Evolutionary conservation across 1,284 basidiomycete genomes (phyloP).

Genomic region (Moesziomyces globuligerus): DNA sequence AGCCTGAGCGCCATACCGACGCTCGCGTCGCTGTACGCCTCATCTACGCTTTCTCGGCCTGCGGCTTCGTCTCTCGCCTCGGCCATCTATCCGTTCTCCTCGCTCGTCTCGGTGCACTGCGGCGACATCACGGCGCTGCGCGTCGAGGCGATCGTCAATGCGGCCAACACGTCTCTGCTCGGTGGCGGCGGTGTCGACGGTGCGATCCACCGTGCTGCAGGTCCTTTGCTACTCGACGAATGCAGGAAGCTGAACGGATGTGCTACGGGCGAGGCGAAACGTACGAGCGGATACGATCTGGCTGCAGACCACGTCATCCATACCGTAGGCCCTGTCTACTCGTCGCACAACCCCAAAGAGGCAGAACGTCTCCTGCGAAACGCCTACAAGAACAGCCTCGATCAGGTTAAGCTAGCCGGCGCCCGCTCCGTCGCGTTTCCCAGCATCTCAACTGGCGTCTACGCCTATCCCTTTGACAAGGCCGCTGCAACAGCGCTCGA

Average conservation of each 20-base stretch:
- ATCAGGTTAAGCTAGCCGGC: constrained; percentile 26
- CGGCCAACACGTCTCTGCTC: constrained; percentile 57
- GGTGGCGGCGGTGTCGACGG: constrained; percentile 75
- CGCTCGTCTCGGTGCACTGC: constrained; percentile 9
- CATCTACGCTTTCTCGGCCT: constrained; percentile 5
- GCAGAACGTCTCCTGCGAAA: constrained; percentile 68
- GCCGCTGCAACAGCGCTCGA: constrained; percentile 51
- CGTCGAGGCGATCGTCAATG: constrained; percentile 63
- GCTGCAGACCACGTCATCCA: constrained; percentile 82
- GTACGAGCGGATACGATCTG: constrained; percentile 72
- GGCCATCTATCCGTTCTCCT: constrained; percentile 29
- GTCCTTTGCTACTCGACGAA: constrained; percentile 77
- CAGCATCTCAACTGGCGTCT: constrained; percentile 64
- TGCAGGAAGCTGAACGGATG: constrained; percentile 75
- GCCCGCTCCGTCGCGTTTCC: constrained; percentile 59
- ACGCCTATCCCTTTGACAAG: constrained; percentile 60
- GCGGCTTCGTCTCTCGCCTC: constrained; percentile 8
- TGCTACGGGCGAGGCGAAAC: constrained; percentile 83
- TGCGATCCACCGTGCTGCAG: constrained; percentile 86
- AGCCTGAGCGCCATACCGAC: constrained; percentile 20
- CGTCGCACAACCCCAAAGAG: background rate
- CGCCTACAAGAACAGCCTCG: constrained; percentile 53
- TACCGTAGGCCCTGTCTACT: constrained; percentile 86
- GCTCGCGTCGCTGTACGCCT: constrained; percentile 26
- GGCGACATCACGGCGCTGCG: constrained; percentile 43